Evolutionary conservation across 1,139 yeast species (phyloP), one percentile per base, ranked within the genome.

Genomic region (Wickerhamomyces sp.): DNA sequence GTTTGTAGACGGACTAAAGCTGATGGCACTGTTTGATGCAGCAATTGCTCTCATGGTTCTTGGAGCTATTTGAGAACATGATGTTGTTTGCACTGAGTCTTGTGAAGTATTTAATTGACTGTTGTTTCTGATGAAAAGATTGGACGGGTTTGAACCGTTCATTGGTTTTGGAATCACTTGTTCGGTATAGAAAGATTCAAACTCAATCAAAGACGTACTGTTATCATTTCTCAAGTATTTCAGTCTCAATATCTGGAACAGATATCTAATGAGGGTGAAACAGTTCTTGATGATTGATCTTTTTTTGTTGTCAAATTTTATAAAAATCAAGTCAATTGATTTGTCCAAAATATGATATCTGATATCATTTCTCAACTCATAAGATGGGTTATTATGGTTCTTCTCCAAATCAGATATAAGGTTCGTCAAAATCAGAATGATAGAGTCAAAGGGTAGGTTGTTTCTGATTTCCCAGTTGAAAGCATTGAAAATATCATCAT

Each of bases 391-490:
- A 40, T 43, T 49, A 23, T 46, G 51, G 14, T 61, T 60, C 36
- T 68, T 72, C 54, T 76, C 77, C 56, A 77, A 67, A 56, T 79
- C 81, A 8, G 78, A 74, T 2, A 77, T 70, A 42, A 79, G 67
- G 29, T 79, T 74, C 26, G 78, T 73, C 55, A 77, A 68, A 53
- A 79, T 64, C 45, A 79, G 61, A 27, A 79, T 75, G 10, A 79
- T 71, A n/a, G 81, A 78, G 58, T 79, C 84, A 45, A 79, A 67
- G 4, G 85, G 85, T 43, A 79, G 72, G 7, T 79, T 76, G 44
- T 81, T 66, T 55, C 79, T 75, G 42, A 79, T 71, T 51, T 77
- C 79, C 84, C 84, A 79, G 55, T 79, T 79, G 59, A 68, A 79
- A 27, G 62, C 59, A 40, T 61, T 56, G 55, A 64, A 60, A 13